phyloP scores from a whole-genome alignment of 2,329 filamentous ascomycete genomes.

The Hymenoscyphus fructigenus region DNA sequence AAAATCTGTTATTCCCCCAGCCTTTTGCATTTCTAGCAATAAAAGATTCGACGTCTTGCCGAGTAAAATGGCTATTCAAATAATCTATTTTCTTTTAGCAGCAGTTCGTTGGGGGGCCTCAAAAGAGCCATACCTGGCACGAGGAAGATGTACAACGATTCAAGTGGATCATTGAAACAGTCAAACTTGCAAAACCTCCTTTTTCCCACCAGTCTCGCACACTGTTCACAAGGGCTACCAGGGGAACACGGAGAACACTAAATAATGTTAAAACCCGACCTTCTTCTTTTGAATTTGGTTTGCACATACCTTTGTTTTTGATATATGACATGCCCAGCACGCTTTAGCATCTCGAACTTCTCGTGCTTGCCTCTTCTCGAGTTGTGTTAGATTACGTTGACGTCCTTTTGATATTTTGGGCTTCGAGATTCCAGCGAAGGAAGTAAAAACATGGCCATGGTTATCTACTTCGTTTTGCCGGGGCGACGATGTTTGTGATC shows the following conservation, averaged over 20 bases:
- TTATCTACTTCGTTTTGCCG: constrained; percentile 16
- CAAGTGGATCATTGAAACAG: constrained; percentile 37
- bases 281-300: neutral
- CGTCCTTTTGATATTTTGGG: constrained; percentile 29
- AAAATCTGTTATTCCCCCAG: constrained; percentile 30
- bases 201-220: constrained; percentile 32
- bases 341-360: constrained; percentile 35
- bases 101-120: neutral
- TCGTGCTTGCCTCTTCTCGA: constrained; percentile 34
- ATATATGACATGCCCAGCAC: constrained; percentile 38
- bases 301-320: constrained; percentile 33
- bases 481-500: constrained; percentile 22
- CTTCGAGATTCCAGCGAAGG: constrained; percentile 25
- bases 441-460: constrained; percentile 32
- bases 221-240: constrained; percentile 35
- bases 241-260: constrained; percentile 36
- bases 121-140: constrained; percentile 28
- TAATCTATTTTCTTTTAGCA: constrained; percentile 28
- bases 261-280: neutral
- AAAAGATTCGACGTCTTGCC: constrained; percentile 32
- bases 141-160: constrained; percentile 32
- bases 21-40: constrained; percentile 28
- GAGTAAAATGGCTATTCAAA: constrained; percentile 31
- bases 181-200: constrained; percentile 35
- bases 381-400: constrained; percentile 29